Base-by-base conservation (phyloP, 306 rosid genomes). In the Ceratonia siliqua region DNA sequence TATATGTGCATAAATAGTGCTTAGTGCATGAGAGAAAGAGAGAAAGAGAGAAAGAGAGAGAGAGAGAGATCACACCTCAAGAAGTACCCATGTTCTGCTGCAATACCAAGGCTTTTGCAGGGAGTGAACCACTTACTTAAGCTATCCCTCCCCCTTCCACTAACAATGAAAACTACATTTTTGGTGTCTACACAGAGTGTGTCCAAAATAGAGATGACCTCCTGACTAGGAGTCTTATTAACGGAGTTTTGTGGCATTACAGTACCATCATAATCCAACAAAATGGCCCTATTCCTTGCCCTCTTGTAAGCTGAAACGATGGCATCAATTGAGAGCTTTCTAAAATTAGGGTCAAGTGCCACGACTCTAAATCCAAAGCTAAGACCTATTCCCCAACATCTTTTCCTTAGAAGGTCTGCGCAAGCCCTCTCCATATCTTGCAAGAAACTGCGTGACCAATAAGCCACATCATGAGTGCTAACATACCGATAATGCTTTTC, bases 371-470 rank as follows among this genome's bases (percentile, higher is more conserved):
- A 91, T 65, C 92, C 94, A 72, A 88, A 91, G 80, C 96, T 81
- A 69, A 91, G 84, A 68, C 96, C 96, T 64, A 86, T 85, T 65
- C 92, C 93, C 96, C 91, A 90, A 65, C 87, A 88, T 83, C 84
- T 82, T 83, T 82, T 90, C 75, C 74, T 88, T 67, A 86, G 85
- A 75, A 86, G 96, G 69, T 90, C 93, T 30, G 82, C 32, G 73
- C 96, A 88, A 77, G 91, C 87, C 85, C 91, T 82, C 84, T 88
- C 88, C 96, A 90, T 84, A 78, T 90, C 96, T 77, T 90, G 93
- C 87, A 86, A 85, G 85, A 88, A 90, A 79, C 91, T 88, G 30
- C 87, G 93, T 9, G 96, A 84, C 96, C 96, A 90, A 76, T 87
- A 91, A 70, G 88, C 90, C 77, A 91, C 92, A 50, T 83, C 88